A percentile compares a stretch with the other conserved stretches of the same genome.
phyloP scores from a whole-genome alignment of 306 rosid species.

The Abrus pulchellus region DNA sequence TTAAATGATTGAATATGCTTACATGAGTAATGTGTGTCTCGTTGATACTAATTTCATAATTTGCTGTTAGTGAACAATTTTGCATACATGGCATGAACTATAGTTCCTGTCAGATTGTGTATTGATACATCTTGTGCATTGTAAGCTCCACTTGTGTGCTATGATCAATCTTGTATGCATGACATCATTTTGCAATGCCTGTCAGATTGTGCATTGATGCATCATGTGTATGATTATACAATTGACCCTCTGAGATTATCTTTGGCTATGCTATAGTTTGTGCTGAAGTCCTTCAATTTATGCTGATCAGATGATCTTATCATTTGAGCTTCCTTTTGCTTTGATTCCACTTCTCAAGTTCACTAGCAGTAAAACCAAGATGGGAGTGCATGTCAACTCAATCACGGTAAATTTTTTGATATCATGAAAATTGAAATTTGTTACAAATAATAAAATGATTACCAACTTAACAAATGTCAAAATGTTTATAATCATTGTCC shows the following conservation, averaged over 20 bases:
- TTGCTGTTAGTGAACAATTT: constrained; percentile 1
- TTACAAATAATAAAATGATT: neutral
- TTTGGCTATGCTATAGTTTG: neutral
- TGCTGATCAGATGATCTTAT: constrained; percentile 80
- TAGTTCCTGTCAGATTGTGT: neutral
- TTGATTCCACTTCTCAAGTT: constrained; percentile 87
- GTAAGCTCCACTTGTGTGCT: too few relatives aligned
- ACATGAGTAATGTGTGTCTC: too few relatives aligned
- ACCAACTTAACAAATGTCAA: neutral
- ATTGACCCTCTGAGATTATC: constrained; percentile 45
- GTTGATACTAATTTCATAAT: too few relatives aligned
- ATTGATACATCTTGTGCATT: neutral
- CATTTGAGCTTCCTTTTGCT: constrained; percentile 91
- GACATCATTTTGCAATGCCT: neutral
- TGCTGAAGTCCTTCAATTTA: constrained; percentile 22
- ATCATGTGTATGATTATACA: neutral
- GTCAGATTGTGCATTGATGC: neutral
- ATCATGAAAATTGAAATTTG: neutral
- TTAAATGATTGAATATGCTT: too few relatives aligned
- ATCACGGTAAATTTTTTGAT: constrained; percentile 53
- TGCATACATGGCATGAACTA: neutral
- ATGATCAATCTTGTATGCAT: neutral
- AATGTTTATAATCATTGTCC: neutral
- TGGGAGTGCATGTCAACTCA: constrained; percentile 79
- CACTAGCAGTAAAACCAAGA: constrained; percentile 81